Percentiles rank a stretch among this genome's conserved stretches.
Evolutionary conservation across 176 grass and related monocot species (phyloP).

Genomic region (Juncus inflexus): DNA sequence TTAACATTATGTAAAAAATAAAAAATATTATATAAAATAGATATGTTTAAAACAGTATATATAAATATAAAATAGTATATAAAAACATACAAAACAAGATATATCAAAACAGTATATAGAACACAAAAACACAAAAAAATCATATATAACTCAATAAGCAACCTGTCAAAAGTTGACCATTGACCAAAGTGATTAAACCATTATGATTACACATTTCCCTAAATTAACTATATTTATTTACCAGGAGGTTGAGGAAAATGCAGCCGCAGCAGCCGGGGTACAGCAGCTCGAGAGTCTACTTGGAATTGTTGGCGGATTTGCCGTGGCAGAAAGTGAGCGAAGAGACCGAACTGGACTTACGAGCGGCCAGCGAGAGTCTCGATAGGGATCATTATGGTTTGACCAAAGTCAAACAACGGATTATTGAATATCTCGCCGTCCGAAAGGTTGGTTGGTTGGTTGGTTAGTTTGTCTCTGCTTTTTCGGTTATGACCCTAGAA

Average conservation of each 20-base stretch:
- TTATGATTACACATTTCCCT: too few relatives aligned
- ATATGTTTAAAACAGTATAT: too few relatives aligned
- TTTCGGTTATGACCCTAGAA: neutral
- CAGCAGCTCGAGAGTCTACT: slow-evolving; percentile 85
- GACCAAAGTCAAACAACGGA: slow-evolving; percentile 88
- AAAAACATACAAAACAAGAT: too few relatives aligned
- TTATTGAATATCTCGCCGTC: slow-evolving; percentile 98
- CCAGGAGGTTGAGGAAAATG: slow-evolving; percentile 82
- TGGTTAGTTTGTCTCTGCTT: slow-evolving; percentile 35
- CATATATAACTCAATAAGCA: too few relatives aligned
- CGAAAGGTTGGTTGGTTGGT: slow-evolving; percentile 92
- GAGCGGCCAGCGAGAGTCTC: slow-evolving; percentile 88
- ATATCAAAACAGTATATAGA: too few relatives aligned
- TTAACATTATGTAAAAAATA: too few relatives aligned
- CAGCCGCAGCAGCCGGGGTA: slow-evolving; percentile 99
- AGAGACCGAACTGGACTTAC: slow-evolving; percentile 83
- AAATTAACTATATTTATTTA: slow-evolving; percentile 14
- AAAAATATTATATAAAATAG: too few relatives aligned
- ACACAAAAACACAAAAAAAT: too few relatives aligned
- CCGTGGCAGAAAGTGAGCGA: slow-evolving; percentile 98
- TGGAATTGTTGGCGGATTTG: slow-evolving; percentile 93
- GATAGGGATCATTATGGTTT: slow-evolving; percentile 86
- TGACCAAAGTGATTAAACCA: too few relatives aligned
- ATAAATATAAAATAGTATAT: too few relatives aligned
- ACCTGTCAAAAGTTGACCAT: too few relatives aligned